Percentiles rank a stretch among this genome's conserved stretches.
These are phyloP conservation scores for Tylopilus intermedius DNA, from an alignment of 768 basidiomycete genomes.

Conservation along the genomic window DNA sequence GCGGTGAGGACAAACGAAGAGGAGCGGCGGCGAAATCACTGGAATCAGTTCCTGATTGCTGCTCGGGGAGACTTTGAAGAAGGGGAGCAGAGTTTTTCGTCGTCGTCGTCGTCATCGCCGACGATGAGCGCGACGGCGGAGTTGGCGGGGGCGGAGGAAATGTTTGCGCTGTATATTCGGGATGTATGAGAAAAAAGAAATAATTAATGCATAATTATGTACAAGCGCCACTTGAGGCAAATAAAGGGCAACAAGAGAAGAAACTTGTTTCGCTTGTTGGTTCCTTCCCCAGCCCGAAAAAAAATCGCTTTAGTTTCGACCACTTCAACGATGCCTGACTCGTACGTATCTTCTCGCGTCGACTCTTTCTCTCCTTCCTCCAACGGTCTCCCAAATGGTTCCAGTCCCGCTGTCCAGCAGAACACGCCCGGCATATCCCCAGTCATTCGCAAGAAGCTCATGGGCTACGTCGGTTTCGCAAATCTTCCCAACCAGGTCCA, in stretches of 20 bases:
- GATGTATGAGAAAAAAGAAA: background rate
- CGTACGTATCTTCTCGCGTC: conserved; percentile 61
- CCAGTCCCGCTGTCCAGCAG: conserved; percentile 53
- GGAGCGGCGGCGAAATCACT: conserved; percentile 1
- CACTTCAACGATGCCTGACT: conserved; percentile 57
- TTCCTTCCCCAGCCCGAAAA: conserved; percentile 42
- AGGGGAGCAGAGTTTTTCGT: background rate
- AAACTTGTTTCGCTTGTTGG: conserved; percentile 6
- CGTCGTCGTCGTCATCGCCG: background rate
- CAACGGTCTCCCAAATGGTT: conserved; percentile 59
- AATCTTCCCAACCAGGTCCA: conserved; percentile 99
- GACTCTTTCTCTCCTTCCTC: conserved; percentile 51
- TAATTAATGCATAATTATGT: conserved; percentile 3
- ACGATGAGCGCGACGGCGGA: background rate
- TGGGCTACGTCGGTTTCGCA: conserved; percentile 94
- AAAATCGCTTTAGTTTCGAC: conserved; percentile 27
- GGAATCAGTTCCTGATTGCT: conserved; percentile 6
- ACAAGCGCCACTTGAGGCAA: conserved; percentile 31
- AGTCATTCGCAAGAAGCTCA: conserved; percentile 82
- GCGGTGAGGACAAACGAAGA: conserved; percentile 23
- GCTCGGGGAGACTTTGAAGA: conserved; percentile 1
- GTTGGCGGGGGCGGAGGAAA: conserved; percentile 19
- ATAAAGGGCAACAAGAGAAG: conserved; percentile 27
- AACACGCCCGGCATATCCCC: conserved; percentile 30
- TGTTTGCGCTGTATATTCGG: conserved; percentile 41